Conservation (phyloP, 2,329 filamentous ascomycete genomes). For the Harringtonia lauricola region DNA sequence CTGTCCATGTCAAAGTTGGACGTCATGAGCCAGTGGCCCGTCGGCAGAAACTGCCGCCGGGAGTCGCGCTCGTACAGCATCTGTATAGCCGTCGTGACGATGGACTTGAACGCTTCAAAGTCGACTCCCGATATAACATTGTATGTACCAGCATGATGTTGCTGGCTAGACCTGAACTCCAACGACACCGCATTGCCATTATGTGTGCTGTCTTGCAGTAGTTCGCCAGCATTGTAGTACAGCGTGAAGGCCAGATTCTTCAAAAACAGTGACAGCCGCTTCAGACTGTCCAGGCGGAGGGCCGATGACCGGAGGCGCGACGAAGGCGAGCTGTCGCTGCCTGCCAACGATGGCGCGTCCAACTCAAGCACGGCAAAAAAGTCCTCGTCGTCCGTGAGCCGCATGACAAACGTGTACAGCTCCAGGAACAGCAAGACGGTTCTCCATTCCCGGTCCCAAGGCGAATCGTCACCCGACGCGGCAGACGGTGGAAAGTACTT, state of each 20-base stretch:
- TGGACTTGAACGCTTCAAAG: slow-evolving; percentile 65
- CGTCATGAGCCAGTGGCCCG: slow-evolving; percentile 92
- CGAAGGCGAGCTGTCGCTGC: slow-evolving; percentile 17
- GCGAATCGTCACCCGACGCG: slow-evolving; percentile 14
- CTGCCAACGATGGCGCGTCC: background rate
- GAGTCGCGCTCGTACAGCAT: slow-evolving; percentile 94
- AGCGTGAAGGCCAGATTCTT: slow-evolving; percentile 86
- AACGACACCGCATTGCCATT: background rate
- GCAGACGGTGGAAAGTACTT: slow-evolving; percentile 8
- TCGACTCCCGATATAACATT: slow-evolving; percentile 56
- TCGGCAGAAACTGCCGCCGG: slow-evolving; percentile 68
- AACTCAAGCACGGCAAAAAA: slow-evolving; percentile 55
- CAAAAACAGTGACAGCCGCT: slow-evolving; percentile 66
- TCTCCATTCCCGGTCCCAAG: slow-evolving; percentile 65
- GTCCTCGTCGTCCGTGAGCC: slow-evolving; percentile 92
- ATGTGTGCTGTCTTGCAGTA: slow-evolving; percentile 20
- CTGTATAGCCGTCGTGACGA: slow-evolving; percentile 68
- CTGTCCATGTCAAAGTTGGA: slow-evolving; percentile 75
- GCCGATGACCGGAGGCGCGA: slow-evolving; percentile 51
- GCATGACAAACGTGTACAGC: slow-evolving; percentile 83
- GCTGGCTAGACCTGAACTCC: background rate
- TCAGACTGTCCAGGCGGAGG: slow-evolving; percentile 60
- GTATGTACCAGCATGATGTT: slow-evolving; percentile 16
- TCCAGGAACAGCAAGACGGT: slow-evolving; percentile 86
- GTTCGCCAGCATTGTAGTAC: slow-evolving; percentile 69